These are phyloP conservation scores for Fragaria iinumae DNA, from an alignment of 306 rosid genomes.

Conservation along the genomic window DNA sequence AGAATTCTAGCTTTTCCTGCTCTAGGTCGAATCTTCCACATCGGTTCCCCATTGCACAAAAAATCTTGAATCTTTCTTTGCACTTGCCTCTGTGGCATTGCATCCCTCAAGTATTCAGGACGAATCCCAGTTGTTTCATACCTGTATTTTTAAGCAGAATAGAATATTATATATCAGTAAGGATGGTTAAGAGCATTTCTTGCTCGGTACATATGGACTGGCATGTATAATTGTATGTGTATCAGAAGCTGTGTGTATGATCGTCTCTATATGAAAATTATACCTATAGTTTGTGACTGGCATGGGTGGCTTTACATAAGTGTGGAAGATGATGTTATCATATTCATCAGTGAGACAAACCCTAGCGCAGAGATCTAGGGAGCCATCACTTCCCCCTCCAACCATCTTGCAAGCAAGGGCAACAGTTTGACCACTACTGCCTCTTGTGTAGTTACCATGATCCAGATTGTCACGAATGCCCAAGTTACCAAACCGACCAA, in stretches of 20 bases:
- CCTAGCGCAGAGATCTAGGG: slow-evolving; percentile 80
- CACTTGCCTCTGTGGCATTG: slow-evolving; percentile 65
- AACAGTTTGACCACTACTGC: slow-evolving; percentile 48
- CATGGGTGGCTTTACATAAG: slow-evolving; percentile 72
- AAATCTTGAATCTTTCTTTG: slow-evolving; percentile 85
- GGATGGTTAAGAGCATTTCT: neutral
- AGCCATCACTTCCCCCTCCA: slow-evolving; percentile 91
- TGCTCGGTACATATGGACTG: neutral
- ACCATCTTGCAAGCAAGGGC: slow-evolving; percentile 96
- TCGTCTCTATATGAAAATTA: neutral
- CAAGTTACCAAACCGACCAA: slow-evolving; percentile 63
- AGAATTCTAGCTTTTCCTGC: slow-evolving; percentile 76
- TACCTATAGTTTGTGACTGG: slow-evolving; percentile 84
- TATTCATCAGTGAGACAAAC: slow-evolving; percentile 75
- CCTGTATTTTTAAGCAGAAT: slow-evolving; percentile 29
- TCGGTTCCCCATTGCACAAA: slow-evolving; percentile 82
- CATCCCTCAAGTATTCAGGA: slow-evolving; percentile 80
- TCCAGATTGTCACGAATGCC: slow-evolving; percentile 70
- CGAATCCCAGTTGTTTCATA: slow-evolving; percentile 88
- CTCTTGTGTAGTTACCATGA: slow-evolving; percentile 43
- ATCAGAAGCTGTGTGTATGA: neutral
- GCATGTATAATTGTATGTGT: neutral
- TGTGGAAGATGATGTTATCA: slow-evolving; percentile 76
- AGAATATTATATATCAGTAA: neutral
- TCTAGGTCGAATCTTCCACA: slow-evolving; percentile 69